Evolutionary conservation across 768 basidiomycete species (phyloP).

Genomic region (Phylloporus arenicola): DNA sequence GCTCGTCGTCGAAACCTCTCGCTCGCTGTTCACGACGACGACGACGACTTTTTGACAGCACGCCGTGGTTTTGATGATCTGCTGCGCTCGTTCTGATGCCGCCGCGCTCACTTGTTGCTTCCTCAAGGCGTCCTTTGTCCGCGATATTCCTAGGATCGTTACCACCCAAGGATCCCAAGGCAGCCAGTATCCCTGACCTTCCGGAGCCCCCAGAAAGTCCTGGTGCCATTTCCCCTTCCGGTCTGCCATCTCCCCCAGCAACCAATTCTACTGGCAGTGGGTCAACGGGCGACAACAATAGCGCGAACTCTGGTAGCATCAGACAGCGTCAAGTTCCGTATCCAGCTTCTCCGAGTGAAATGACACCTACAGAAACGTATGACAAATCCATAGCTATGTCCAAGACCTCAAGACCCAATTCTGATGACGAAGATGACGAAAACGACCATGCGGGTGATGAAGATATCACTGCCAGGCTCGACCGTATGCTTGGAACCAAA

Average conservation of each 20-base stretch:
- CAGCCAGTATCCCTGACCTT: constrained; percentile 52
- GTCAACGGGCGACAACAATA: constrained; percentile 59
- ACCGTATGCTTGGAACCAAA: constrained; percentile 32
- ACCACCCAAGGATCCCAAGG: constrained; percentile 36
- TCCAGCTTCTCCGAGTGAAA: constrained; percentile 22
- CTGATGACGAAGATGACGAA: constrained; percentile 46
- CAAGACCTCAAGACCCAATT: constrained; percentile 27
- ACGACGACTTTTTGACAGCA: constrained; percentile 5
- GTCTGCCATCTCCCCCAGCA: constrained; percentile 77
- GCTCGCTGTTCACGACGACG: constrained; percentile 27
- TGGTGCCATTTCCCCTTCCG: constrained; percentile 49
- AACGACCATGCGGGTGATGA: constrained; percentile 51
- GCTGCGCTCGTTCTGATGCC: constrained; percentile 38
- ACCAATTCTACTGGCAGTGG: constrained; percentile 83
- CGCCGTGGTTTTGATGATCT: constrained; percentile 28
- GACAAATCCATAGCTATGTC: constrained; percentile 29
- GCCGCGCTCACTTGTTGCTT: constrained; percentile 39
- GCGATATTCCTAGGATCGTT: constrained; percentile 53
- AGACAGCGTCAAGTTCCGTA: constrained; percentile 31
- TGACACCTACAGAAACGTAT: constrained; percentile 39
- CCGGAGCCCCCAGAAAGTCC: constrained; percentile 67
- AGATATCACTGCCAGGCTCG: constrained; percentile 57
- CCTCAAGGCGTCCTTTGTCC: constrained; percentile 51
- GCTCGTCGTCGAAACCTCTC: constrained; percentile 16
- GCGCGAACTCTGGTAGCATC: constrained; percentile 36